phyloP scores from a whole-genome alignment of 768 basidiomycete genomes.

The Serendipita sp. region DNA sequence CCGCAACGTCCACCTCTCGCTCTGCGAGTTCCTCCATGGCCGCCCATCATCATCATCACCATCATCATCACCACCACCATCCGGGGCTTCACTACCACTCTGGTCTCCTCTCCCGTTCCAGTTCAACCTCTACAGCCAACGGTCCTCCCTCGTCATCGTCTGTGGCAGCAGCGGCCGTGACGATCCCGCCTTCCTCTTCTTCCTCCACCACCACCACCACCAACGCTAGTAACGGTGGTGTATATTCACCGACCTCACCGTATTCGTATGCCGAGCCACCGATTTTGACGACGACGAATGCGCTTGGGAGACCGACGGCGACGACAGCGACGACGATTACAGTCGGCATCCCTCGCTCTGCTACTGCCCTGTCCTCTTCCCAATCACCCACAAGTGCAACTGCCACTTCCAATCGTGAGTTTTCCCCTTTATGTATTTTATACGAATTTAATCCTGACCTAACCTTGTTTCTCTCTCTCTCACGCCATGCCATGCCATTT shows the following conservation, averaged over 20 bases:
- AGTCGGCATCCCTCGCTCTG: not conserved
- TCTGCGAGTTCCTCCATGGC: not conserved
- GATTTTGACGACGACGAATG: slow-evolving; percentile 2
- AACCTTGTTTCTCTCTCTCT: not conserved
- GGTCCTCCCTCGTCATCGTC: not conserved
- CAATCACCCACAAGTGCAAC: too few species aligned
- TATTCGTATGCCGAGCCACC: not conserved
- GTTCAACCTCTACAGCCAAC: not conserved
- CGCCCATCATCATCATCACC: not conserved
- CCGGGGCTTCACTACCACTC: not conserved
- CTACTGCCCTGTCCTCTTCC: too few species aligned
- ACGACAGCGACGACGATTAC: too few species aligned
- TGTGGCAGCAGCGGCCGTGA: not conserved
- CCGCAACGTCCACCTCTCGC: not conserved
- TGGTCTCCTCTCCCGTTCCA: not conserved
- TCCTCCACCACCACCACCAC: not conserved
- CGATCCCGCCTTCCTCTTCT: not conserved
- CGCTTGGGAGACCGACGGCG: not conserved
- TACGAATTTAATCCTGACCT: too few species aligned
- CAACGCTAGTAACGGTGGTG: too few species aligned
- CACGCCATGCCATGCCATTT: not conserved
- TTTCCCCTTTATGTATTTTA: too few species aligned
- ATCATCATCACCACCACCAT: not conserved
- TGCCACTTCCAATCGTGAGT: too few species aligned
- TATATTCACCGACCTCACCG: too few species aligned